Evolutionary conservation across 1,139 yeast genomes (phyloP), one percentile per base, ranked within the genome.

Genomic region (Yamadazyma aaseri): DNA sequence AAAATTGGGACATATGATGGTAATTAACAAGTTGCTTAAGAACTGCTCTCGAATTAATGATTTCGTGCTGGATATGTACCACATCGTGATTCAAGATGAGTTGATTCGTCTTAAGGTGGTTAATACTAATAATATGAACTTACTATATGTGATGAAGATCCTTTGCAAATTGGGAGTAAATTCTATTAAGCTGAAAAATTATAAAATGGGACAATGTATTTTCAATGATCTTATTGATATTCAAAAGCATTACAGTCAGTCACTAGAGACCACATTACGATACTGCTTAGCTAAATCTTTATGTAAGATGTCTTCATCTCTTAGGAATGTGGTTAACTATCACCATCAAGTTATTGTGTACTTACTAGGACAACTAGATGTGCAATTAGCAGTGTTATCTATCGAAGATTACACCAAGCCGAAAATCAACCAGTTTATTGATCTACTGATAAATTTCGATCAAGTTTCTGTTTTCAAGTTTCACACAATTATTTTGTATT

Each of bases 281-380:
- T 66, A 66, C 38, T 53, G 63, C 2, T 42, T 63, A 46, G 73
- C 74, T 2, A 69, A 69, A 36, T 45, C 63, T 9, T 38, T 67
- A 29, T 56, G 65, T 35, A 34, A 38, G 3, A 38, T 65, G 4
- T 51, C 56, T 14, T 35, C 31, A 2, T 39, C 42, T 3, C 41
- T 70, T 4, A 40, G 53, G 0, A 13, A 24, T 2, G 35, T 38
- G 4, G 40, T 45, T 3, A 69, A 69, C 39, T 70, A 65, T 38
- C 65, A 60, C 35, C 51, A 55, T 3, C 72, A 66, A 40, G 33
- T 65, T 13, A 36, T 63, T 1, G 20, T 37, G 5, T 61, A 54
- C 39, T 38, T 67, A 35, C 29, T 67, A 4, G 33, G 40, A 1
- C 61, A 57, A 38, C 42, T 67, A 24, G 51, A 50, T 4, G 26